Evolutionary conservation across 306 rosid species (phyloP), one percentile per base, ranked within the genome.

Genomic region (Pyrus pyrifolia): DNA sequence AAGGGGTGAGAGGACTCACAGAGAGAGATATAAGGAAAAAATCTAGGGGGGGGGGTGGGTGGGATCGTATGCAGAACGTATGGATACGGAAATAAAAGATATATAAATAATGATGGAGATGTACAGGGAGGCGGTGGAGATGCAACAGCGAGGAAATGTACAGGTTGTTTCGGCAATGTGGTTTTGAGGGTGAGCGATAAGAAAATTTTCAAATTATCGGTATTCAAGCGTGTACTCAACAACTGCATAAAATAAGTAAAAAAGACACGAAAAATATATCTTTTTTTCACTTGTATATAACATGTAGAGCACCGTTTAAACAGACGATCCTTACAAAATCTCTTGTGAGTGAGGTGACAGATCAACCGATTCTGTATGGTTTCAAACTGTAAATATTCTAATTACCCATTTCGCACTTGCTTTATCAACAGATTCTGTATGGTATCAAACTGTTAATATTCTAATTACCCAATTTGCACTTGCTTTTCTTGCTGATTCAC

Each of bases 1-100:
- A 45, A 68, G 52, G 67, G 55, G 66, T 2, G 76, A 78, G 77
- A 73, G 35, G 76, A 35, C 57, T 57, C 66, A 7, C 13, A 49
- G 79, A 23, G 45, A 81, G 82, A 78, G 80, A 18, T 69, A 71
- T 79, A 72, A 77, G 83, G 87, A 88, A 74, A 83, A 87, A 88
- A 92, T 88, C 93, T 88, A 88, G 96, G 83, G 58, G 70, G 21
- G 35, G 5, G 30, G 30, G 30, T 1, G 53, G 44, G 76, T 78
- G 78, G 78, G 49, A 75, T 66, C 82, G 84, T 75, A 85, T 87
- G 14, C 13, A 21, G 8, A 18, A 45, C 79, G 85, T 90, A 88
- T 76, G 27, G 76, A 82, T 86, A 77, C 89, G 38, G 70, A 68
- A 74, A 46, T 14, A 14, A 81, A 68, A 67, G 9, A 77, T 78